Base-by-base conservation (phyloP, 805 yeast genomes). In the Candida suzukii region DNA sequence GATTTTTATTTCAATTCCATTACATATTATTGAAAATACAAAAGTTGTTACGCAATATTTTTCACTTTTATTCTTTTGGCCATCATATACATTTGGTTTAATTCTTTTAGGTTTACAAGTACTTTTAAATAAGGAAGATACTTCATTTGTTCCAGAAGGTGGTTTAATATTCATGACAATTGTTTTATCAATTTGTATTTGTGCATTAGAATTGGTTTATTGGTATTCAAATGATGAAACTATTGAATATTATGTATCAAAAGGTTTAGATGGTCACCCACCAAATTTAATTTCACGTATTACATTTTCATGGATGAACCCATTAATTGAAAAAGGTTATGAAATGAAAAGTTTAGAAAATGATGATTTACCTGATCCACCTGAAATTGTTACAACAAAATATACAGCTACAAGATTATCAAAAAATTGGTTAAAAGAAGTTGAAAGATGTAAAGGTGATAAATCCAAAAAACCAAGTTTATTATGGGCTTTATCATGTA, bases 281-380 rank as follows among this genome's bases (percentile, higher is more conserved):
- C 57, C 88, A 12, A 80, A 90, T 56, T 65, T 88, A 14, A 76
- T 91, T 47, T 82, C 95, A 2, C 68, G 75, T 40, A 66, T 91
- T 39, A 81, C 95, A 0, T 91, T 93, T 59, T 66, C 80, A 22
- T 93, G 99, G 98, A 87, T 93, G 95, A 79, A 88, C 18, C 78
- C 74, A 1, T 66, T 93, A 53, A 87, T 93, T 81, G 74, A 66
- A 49, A 76, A 76, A 40, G 98, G 98, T 1, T 64, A 64, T 37
- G 47, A 49, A 16, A 67, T 64, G 26, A 49, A 56, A 20, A 52
- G 57, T 3, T 41, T 63, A 27, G 60, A 57, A 27, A 66, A 68
- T 27, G 59, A 63, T 8, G 67, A 70, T 37, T 51, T 73, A 42
- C 74, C 74, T 2, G 51, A 62, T 22, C 69, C 73, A 10, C 72